These are phyloP conservation scores for Trichophaea hybrida DNA, from an alignment of 2,329 filamentous ascomycete species.

Conservation along the genomic window DNA sequence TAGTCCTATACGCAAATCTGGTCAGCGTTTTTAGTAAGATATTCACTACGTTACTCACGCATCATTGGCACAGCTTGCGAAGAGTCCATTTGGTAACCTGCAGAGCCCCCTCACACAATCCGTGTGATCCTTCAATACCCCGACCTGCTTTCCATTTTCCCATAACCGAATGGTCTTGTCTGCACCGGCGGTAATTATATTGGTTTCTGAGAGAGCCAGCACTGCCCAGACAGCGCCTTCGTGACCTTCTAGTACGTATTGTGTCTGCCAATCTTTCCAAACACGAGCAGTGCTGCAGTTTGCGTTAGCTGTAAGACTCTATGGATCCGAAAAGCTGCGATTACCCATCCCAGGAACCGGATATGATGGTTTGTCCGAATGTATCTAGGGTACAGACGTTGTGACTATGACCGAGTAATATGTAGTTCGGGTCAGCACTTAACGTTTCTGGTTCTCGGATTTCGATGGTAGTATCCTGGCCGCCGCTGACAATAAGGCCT, in stretches of 20 bases:
- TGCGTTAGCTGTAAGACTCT: neutral
- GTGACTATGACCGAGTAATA: conserved; percentile 71
- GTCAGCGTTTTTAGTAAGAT: neutral
- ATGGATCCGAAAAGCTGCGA: neutral
- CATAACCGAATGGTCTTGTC: conserved; percentile 83
- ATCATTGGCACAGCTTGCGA: conserved; percentile 90
- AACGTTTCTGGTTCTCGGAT: conserved; percentile 57
- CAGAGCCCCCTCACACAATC: conserved; percentile 84
- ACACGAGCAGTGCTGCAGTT: conserved; percentile 45
- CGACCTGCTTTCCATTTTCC: conserved; percentile 49
- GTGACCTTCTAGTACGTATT: conserved; percentile 59
- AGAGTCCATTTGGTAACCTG: conserved; percentile 61
- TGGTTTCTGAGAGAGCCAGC: conserved; percentile 62
- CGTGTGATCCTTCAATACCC: conserved; percentile 53
- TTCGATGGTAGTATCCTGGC: conserved; percentile 86
- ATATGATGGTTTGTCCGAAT: conserved; percentile 62
- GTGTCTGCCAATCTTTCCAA: conserved; percentile 77
- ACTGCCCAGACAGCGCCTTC: conserved; percentile 83
- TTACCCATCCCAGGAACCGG: conserved; percentile 84
- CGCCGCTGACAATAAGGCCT: conserved; percentile 73
- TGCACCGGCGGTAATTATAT: conserved; percentile 68
- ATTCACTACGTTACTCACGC: conserved; percentile 33
- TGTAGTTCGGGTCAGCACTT: conserved; percentile 54
- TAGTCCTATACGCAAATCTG: conserved; percentile 34
- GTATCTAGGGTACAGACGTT: conserved; percentile 83